Evolutionary conservation across 768 basidiomycete species (phyloP), one percentile per base, ranked within the genome.

Genomic region (Piloderma croceum): DNA sequence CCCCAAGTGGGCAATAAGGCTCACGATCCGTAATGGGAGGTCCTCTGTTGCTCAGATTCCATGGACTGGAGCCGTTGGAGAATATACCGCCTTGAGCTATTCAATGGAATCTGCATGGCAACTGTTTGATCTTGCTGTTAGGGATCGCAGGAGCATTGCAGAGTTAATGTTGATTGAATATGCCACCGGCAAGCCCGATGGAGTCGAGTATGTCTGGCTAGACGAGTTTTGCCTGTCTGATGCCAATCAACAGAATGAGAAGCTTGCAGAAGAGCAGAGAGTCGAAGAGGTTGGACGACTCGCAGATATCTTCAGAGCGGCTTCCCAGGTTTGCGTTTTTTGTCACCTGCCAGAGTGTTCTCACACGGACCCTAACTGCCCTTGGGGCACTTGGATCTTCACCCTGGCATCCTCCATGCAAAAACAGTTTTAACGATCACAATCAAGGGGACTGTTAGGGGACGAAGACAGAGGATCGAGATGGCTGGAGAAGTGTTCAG

Each of bases 371-470:
- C 21, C 43, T 11, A 39, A 31, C 9, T 55, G 53, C 27, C 39
- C 33, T 11, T 55, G 53, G 53, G 48, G 44, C 10, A 27, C 24
- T 3, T 49, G 53, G 3, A 23, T 55, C 12, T 51, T 41, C 21
- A 48, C 53, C 7, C 39, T 55, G n/a, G 20, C 53, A 52, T 55
- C 19, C 33, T 54, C 7, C 49, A 49, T 33, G 47, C 53, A 5
- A 17, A 42, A 1, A 42, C 21, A 12, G 44, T 55, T 13, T 27
- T 48, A 7, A 35, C 23, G 10, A 46, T 54, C 42, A 47, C 47
- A 7, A 24, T n/a, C 24, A 33, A 3, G 15, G 21, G 10, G 35
- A 23, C 9, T n/a, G 31, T 2, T 18, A 32, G 31, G n/a, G 31
- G 46, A 4, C 33, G 42, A 29, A 45, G 24, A 36, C 32, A n/a